These are phyloP conservation scores for Globisporangium paddicum DNA, from an alignment of 352 stramenopile genomes.

Conservation along the genomic window DNA sequence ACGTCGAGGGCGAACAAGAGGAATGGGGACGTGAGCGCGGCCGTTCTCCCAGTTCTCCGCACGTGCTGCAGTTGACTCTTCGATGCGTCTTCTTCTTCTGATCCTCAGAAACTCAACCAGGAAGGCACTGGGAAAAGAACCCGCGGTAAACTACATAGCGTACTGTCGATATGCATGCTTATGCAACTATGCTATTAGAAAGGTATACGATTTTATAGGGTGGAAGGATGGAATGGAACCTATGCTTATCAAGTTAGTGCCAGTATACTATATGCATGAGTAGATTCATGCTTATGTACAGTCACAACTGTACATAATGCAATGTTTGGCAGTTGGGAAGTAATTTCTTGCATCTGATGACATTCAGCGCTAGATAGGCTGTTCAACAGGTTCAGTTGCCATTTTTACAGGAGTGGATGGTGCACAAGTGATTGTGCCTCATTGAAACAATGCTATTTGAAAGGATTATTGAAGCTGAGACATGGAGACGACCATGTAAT, in stretches of 20 bases:
- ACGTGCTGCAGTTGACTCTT: no score
- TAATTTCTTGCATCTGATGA: no score
- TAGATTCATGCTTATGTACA: not conserved
- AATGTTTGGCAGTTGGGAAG: not conserved
- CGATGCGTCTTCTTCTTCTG: not conserved
- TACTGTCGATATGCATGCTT: not conserved
- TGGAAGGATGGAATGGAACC: no score
- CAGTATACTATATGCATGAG: not conserved
- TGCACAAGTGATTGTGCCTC: not conserved
- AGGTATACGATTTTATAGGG: not conserved
- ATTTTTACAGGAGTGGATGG: not conserved
- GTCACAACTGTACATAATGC: not conserved
- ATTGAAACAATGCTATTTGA: not conserved
- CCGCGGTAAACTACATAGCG: not conserved
- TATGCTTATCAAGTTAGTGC: no score
- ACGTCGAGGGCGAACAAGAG: not conserved
- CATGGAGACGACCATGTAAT: not conserved
- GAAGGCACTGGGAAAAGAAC: not conserved
- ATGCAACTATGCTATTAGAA: not conserved
- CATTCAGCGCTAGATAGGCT: no score
- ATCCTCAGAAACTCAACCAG: conserved; percentile 1
- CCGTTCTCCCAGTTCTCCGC: not conserved
- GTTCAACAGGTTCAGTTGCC: not conserved
- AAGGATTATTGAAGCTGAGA: conserved; percentile 6
- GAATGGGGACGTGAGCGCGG: not conserved